Evolutionary conservation across 23 red algal genomes (phyloP), one percentile per base, ranked within the genome.

Genomic region (Cyanidium caldarium): DNA sequence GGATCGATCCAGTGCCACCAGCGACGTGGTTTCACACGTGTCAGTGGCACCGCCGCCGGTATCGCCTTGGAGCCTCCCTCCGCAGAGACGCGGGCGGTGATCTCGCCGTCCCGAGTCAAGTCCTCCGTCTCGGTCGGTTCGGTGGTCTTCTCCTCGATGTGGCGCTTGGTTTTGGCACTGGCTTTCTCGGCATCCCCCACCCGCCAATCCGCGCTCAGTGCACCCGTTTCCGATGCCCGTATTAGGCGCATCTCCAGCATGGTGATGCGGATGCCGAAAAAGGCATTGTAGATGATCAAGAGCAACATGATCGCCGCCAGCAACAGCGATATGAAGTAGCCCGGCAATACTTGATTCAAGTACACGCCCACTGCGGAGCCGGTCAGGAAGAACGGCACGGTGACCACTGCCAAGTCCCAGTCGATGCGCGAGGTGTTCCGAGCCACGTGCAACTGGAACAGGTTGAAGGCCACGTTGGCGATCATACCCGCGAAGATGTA

Each of bases 271-370:
- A 61, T 28, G 21, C 51, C 51, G 5, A 61, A 28, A 16, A 16
- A 61, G 51, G 21, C 23, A 26, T 36, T 46, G 39, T 36, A 13
- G 35, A 75, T 56, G 1, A 46, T 61, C 7, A 75, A 28, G 33
- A 61, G 58, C 2, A 75, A 38, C 70, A 75, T 61, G 15, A 75
- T 46, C 1, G 38, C 34, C 3, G 58, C 70, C 46, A 75, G 45
- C 0, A 75, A 20, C 5, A 75, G 58, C 1, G 70, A 56, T 19
- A 61, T 35, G 26, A 75, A 75, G n/a, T 75, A 75, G 39, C 44
- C 44, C 20, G 70, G 70, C 30, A 75, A 61, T 25, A 56, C 31
- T 46, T 75, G 70, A 26, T 75, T 75, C 38, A 75, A 35, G 38
- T 46, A 75, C 30, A 61, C 58, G 14, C 70, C 70, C 5, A 75